phyloP scores from a whole-genome alignment of 129 eudicot genomes.

The Artemisia annua region DNA sequence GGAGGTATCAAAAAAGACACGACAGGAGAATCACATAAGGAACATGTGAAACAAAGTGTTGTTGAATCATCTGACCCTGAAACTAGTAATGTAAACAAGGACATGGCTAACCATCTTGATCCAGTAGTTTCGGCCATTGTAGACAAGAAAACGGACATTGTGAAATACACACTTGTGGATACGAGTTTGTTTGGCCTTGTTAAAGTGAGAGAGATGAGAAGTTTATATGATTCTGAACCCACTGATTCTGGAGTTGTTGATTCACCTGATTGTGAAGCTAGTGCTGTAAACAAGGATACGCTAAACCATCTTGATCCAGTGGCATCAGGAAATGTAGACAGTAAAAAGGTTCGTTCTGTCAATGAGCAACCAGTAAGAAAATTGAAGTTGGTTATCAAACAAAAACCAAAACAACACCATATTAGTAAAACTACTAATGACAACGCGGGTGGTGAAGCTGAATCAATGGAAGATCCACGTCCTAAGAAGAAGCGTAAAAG shows the following conservation, averaged over 20 bases:
- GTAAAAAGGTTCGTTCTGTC: background rate
- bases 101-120: constrained; percentile 1
- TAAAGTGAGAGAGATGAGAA: too few relatives aligned
- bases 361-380: constrained; percentile 19
- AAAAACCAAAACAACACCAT: constrained; percentile 2
- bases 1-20: background rate
- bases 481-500: too few relatives aligned
- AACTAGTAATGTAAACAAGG: background rate
- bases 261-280: background rate
- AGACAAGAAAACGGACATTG: background rate
- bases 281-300: background rate
- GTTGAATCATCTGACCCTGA: background rate
- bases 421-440: background rate
- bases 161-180: too few relatives aligned
- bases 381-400: constrained; percentile 20
- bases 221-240: too few relatives aligned
- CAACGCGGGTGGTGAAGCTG: constrained; percentile 12
- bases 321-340: constrained; percentile 12
- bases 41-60: background rate
- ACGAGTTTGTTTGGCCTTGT: too few relatives aligned
- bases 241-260: background rate
- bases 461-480: background rate
- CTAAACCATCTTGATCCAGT: background rate
- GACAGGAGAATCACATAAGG: constrained; percentile 17
- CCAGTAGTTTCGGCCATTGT: constrained; percentile 4